These are phyloP conservation scores for Boletus sp. DNA, from an alignment of 768 basidiomycete species.

Conservation along the genomic window DNA sequence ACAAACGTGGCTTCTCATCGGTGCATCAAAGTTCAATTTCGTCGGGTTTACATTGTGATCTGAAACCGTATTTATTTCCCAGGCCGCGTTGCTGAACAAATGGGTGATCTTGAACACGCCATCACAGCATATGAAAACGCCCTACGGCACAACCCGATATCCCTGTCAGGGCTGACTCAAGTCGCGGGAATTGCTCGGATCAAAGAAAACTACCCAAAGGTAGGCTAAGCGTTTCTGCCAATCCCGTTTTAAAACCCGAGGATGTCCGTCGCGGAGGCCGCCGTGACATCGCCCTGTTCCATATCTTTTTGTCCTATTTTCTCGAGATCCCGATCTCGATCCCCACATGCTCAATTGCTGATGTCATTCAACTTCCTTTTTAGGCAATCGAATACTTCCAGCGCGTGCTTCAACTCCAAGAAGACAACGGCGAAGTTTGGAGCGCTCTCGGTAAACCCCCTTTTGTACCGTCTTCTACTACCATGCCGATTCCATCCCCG, in stretches of 20 bases:
- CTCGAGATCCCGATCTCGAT: slow-evolving; percentile 29
- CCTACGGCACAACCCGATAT: slow-evolving; percentile 91
- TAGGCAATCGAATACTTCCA: slow-evolving; percentile 98
- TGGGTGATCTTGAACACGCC: slow-evolving; percentile 92
- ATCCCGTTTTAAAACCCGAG: slow-evolving; percentile 31
- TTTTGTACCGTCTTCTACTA: slow-evolving; percentile 18
- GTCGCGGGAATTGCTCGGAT: slow-evolving; percentile 96
- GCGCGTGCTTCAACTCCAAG: slow-evolving; percentile 83
- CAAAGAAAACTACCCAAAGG: slow-evolving; percentile 97
- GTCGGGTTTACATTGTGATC: not conserved
- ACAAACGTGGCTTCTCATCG: slow-evolving; percentile 93
- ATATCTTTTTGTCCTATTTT: slow-evolving; percentile 15
- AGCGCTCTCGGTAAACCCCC: slow-evolving; percentile 76
- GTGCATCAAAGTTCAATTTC: slow-evolving; percentile 36
- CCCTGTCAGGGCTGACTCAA: slow-evolving; percentile 86
- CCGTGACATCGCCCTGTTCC: slow-evolving; percentile 20
- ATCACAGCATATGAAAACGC: slow-evolving; percentile 93
- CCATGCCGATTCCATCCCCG: slow-evolving; percentile 13
- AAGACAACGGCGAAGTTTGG: slow-evolving; percentile 99
- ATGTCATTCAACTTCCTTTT: slow-evolving; percentile 30
- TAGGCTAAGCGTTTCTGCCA: slow-evolving; percentile 39
- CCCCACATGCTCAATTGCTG: slow-evolving; percentile 30
- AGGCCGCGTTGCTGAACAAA: slow-evolving; percentile 95
- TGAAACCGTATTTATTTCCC: slow-evolving; percentile 30
- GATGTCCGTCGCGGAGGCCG: slow-evolving; percentile 30